Base-by-base conservation (phyloP, 352 stramenopile genomes). In the Proteromonas lacertae region DNA sequence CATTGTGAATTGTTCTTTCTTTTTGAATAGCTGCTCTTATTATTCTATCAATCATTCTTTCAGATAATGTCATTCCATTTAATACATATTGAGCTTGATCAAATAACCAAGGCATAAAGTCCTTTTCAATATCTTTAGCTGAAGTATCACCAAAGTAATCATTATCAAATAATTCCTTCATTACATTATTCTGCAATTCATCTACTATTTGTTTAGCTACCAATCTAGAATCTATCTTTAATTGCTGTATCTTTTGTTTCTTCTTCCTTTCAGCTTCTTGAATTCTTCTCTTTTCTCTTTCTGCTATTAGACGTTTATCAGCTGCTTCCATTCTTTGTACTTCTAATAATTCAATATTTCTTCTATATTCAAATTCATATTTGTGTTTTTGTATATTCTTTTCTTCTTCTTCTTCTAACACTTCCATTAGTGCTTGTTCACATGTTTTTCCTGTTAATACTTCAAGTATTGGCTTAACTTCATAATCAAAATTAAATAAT, bases 391-490 rank as follows among this genome's bases (percentile, higher is more conserved):
- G 55, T 17, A 90, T 81, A 25, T 72, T 66, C 5, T 56, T 59
- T 13, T 90, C 48, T 48, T 90, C 75, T 30, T 71, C 64, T 46
- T 90, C 74, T 54, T 90, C 71, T 25, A 89, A 61, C n/a, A 90
- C 50, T 44, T 90, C 75, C 25, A 89, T 53, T 59, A 90, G 68
- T 4, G 66, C 56, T n/a, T 84, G 59, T 56, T 89, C 69, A 1
- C 90, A 54, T 14, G 71, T 83, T 54, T 90, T 90, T 20, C 75
- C 74, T 14, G 90, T 71, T 13, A 90, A 57, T 36, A 90, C 75
- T 44, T 90, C 75, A 16, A 90, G 50, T 31, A 90, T 84, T 13
- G 75, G 75, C 40, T 78, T 66, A 14, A 90, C 74, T 47, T 91
- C 75, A 6, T 84, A 36, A 41, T 90, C 74, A 46, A 90, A 89